These are phyloP conservation scores for Populus tremula DNA, from an alignment of 345 rosid species.

Conservation along the genomic window DNA sequence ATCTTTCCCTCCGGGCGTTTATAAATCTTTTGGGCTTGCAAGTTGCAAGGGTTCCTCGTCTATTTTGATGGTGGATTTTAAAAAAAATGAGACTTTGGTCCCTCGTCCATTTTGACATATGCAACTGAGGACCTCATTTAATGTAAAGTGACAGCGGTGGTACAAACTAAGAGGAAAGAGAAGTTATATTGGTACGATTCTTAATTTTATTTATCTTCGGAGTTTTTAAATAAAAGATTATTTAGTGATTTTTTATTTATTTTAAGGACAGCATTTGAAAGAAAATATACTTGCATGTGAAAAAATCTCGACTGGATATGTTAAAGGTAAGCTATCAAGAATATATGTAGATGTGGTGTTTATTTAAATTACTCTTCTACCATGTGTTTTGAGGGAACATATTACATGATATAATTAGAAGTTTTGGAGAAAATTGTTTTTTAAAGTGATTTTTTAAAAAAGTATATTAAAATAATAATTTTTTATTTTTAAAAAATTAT, in stretches of 20 bases:
- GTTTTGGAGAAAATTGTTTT: too few relatives aligned
- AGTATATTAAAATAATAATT: too few relatives aligned
- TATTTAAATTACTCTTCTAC: too few relatives aligned
- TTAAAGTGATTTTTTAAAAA: too few relatives aligned
- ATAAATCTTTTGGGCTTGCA: conserved; percentile 13
- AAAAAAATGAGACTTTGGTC: not conserved
- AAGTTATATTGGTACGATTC: not conserved
- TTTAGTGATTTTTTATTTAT: too few relatives aligned
- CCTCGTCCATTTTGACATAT: not conserved
- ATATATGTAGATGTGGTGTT: not conserved
- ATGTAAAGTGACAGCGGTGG: not conserved
- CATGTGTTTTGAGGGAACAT: not conserved
- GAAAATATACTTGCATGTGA: not conserved
- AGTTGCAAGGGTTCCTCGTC: not conserved
- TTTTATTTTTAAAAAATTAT: too few relatives aligned
- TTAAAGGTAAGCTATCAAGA: not conserved
- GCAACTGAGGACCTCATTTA: not conserved
- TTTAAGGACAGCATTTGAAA: not conserved
- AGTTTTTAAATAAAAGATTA: not conserved
- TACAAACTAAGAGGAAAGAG: not conserved
- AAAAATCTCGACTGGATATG: not conserved
- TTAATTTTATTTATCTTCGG: not conserved
- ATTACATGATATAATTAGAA: too few relatives aligned
- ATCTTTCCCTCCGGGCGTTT: not conserved
- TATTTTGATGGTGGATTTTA: not conserved